Conservation (phyloP, 2,329 filamentous ascomycete species). For the Aureobasidium vineae region DNA sequence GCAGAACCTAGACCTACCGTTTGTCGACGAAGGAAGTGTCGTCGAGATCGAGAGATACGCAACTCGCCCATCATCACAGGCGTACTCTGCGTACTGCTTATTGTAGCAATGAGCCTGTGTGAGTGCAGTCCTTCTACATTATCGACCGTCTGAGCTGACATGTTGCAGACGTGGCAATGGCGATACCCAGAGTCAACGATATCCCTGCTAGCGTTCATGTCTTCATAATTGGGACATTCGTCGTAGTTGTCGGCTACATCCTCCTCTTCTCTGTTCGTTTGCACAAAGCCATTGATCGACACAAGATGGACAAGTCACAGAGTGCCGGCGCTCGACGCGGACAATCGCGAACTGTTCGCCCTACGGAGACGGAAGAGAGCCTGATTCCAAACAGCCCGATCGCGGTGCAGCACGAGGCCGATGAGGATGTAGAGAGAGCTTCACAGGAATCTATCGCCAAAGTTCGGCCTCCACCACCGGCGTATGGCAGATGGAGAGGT, state of each 20-base stretch:
- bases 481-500: constrained; percentile 16
- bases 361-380: constrained; percentile 8
- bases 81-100: background rate
- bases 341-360: background rate
- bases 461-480: constrained; percentile 1
- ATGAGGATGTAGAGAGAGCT: constrained; percentile 4
- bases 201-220: background rate
- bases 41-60: background rate
- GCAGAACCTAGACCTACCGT: background rate
- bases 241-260: background rate
- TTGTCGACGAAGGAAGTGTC: background rate
- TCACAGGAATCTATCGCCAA: background rate
- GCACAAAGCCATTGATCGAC: background rate
- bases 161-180: background rate
- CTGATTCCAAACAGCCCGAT: constrained; percentile 13
- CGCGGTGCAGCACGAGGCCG: constrained; percentile 14
- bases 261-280: background rate
- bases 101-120: constrained; percentile 7
- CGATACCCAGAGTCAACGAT: background rate
- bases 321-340: background rate
- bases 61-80: background rate
- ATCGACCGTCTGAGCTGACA: background rate
- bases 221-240: background rate
- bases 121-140: background rate
- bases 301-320: background rate